Evolutionary conservation across 495 filamentous ascomycete genomes (phyloP).

Genomic region (Pseudomonodictys pantanalensis): DNA sequence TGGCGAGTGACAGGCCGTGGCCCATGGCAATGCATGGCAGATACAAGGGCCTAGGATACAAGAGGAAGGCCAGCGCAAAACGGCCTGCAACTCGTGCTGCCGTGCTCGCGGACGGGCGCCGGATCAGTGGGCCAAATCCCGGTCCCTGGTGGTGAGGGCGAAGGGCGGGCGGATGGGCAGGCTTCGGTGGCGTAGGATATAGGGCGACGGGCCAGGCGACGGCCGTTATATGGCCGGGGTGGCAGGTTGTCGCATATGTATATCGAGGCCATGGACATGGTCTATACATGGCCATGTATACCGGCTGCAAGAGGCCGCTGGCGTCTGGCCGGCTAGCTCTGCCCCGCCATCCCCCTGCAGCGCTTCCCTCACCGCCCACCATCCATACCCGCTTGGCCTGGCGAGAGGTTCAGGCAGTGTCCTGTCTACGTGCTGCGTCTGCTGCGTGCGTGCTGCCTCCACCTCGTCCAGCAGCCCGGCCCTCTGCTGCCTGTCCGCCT

Average conservation of each 20-base stretch:
- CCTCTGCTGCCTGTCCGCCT: not conserved
- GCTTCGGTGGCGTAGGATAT: not conserved
- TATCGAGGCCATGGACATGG: too few species aligned
- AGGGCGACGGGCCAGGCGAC: not conserved
- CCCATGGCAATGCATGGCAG: slow-evolving; percentile 4
- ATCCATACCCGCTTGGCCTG: too few species aligned
- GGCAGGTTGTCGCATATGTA: too few species aligned
- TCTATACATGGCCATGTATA: too few species aligned
- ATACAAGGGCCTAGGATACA: not conserved
- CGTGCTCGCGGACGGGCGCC: not conserved
- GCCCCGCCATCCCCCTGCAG: too few species aligned
- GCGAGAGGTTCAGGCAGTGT: too few species aligned
- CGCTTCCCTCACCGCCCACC: not conserved
- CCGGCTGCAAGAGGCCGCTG: too few species aligned
- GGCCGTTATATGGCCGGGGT: not conserved
- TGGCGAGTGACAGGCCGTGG: not conserved
- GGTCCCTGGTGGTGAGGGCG: not conserved
- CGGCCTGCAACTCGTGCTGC: not conserved
- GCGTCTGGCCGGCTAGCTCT: too few species aligned
- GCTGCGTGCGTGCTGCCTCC: too few species aligned
- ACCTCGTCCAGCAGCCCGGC: not conserved
- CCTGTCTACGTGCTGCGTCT: too few species aligned
- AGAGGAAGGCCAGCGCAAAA: not conserved
- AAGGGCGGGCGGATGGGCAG: not conserved
- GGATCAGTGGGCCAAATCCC: too few species aligned